Percentiles rank a stretch among this genome's conserved stretches.
phyloP scores from a whole-genome alignment of 1,284 basidiomycete species.

The Trametes hirsuta region DNA sequence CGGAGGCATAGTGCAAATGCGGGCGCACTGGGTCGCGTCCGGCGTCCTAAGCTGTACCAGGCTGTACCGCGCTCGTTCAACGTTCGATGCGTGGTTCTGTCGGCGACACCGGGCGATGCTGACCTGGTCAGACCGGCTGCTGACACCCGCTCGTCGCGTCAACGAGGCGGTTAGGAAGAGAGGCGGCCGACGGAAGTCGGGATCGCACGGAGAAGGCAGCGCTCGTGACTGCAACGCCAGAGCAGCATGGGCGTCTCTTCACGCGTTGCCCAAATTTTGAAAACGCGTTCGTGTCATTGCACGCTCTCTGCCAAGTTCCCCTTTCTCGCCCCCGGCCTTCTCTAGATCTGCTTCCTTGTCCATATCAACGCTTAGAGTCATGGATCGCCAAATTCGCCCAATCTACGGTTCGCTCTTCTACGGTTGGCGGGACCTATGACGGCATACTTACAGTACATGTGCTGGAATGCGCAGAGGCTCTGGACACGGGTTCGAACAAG shows the following conservation, averaged over 20 bases:
- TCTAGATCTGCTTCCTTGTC: conserved; percentile 7
- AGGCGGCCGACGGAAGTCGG: conserved; percentile 20
- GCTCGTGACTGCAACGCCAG: conserved; percentile 25
- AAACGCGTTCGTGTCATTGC: conserved; percentile 25
- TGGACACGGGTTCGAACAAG: conserved; percentile 85
- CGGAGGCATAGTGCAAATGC: conserved; percentile 22
- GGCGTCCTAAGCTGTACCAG: neutral
- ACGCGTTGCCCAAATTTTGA: conserved; percentile 25
- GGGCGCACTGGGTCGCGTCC: neutral
- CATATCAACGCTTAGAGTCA: conserved; percentile 41
- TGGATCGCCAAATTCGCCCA: conserved; percentile 80
- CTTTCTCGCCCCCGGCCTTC: neutral
- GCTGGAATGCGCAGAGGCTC: conserved; percentile 57
- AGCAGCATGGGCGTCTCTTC: conserved; percentile 19
- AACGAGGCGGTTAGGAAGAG: conserved; percentile 4
- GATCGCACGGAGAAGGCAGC: conserved; percentile 24
- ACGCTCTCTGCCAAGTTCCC: conserved; percentile 9
- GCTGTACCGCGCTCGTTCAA: no score
- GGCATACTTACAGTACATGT: conserved; percentile 5
- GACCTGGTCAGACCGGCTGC: conserved; percentile 5
- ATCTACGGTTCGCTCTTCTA: conserved; percentile 64
- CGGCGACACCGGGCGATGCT: neutral
- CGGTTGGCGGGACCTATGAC: conserved; percentile 5
- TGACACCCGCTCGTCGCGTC: neutral
- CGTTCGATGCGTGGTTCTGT: neutral